Base-by-base conservation (phyloP, 768 basidiomycete genomes). In the Pleurotus giganteus region DNA sequence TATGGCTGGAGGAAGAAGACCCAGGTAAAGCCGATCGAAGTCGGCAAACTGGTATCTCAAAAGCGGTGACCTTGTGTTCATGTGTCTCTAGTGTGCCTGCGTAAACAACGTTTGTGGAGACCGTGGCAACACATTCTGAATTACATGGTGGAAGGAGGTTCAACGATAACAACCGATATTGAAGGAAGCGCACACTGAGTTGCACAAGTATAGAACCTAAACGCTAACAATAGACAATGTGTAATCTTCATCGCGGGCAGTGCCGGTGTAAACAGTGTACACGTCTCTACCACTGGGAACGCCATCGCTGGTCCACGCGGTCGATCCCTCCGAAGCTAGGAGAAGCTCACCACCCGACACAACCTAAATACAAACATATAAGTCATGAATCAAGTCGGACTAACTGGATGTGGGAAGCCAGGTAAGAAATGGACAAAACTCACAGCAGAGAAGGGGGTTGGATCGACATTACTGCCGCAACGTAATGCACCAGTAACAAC, bases 361-460 rank as follows among this genome's bases (percentile, higher is more conserved):
- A 11, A 76, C 71, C 81, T 83, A 39, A 27, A 50, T 9, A 53
- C 46, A 32, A 24, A 17, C 50, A 17, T 17, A 36, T 56, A 44
- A 57, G 54, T 41, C 21, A 27, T 24, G 55, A 54, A 12, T 37
- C 24, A 8, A 23, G 8, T 19, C 27, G 17, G n/a, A n/a, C n/a
- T n/a, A n/a, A n/a, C n/a, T 47, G 27, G 39, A 51, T 17, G 36
- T 46, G 42, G 52, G 17, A 39, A 15, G 45, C n/a, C 19, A 47
- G 23, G 13, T 23, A 1, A 19, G 23, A 21, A 0, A 45, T 45
- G 17, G n/a, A n/a, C n/a, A n/a, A n/a, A n/a, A 67, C 80, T 65
- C 58, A 84, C 83, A 13, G 80, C 80, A 54, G 79, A 75, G 68
- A 84, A 83, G 11, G 69, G 68, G 2, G 78, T 74, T 12, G 70